Evolutionary conservation across 305 asterid genomes (phyloP), one percentile per base, ranked within the genome.

Genomic region (Striga hermonthica): DNA sequence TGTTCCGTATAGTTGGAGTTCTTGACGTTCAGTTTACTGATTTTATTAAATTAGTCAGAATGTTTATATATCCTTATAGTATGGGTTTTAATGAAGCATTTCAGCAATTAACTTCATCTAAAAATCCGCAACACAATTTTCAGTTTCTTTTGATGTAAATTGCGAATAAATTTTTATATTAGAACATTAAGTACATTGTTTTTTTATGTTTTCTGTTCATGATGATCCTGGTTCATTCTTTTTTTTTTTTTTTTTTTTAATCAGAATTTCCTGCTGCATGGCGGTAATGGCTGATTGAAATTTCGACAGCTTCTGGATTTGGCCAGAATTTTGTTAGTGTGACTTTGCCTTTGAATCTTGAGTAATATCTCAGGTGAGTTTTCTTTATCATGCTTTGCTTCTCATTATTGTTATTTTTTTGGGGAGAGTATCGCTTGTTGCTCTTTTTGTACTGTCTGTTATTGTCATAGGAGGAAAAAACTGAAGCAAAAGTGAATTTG

Each of bases 181-280:
- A 49, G 13, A 49, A 49, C 55, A 3, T 49, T 16, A 10, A 52
- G 57, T 45, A 9, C n/a, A 13, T 4, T 13, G 50, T 45, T 45
- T 45, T 44, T 1, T 8, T 4, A 4, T 6, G 6, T 53, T 53
- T 13, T 12, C 39, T 54, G 59, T 54, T 54, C 59, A 54, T 54
- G 59, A 28, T 50, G 56, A 14, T 22, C 31, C 31, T 22, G 31
- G 31, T 22, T 22, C 31, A 22, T 22, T 22, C 31, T 22, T 22
- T 22, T 22, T 22, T 22, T n/a, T n/a, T n/a, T n/a, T n/a, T n/a
- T 36, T 8, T 53, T n/a, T 53, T 13, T 13, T 53, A 7, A 16
- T n/a, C 58, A 53, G 58, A 53, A 53, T 22, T 44, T 16, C 58
- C 8, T 53, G 58, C 4, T 53, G 5, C 15, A 6, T 50, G 56